These are phyloP conservation scores for Bipolaris victoriae DNA, from an alignment of 2,329 filamentous ascomycete genomes.

Conservation along the genomic window DNA sequence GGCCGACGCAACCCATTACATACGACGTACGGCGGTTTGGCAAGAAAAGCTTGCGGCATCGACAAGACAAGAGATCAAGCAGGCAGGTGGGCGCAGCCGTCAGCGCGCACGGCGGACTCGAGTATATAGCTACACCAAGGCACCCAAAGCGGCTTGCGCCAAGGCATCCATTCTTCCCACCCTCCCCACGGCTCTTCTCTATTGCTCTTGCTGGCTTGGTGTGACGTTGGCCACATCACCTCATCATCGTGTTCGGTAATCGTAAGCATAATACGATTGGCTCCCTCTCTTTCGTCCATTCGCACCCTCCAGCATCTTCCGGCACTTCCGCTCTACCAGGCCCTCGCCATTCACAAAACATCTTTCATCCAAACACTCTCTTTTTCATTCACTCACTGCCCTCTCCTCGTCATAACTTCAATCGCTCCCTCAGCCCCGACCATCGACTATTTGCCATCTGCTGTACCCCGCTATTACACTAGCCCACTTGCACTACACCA, in stretches of 20 bases:
- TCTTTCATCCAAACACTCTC: neutral
- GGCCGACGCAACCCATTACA: neutral
- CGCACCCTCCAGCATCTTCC: slow-evolving; percentile 11
- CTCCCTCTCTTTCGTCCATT: slow-evolving; percentile 5
- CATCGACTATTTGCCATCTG: neutral
- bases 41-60: neutral
- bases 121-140: slow-evolving; percentile 5
- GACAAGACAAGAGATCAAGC: no score
- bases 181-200: neutral
- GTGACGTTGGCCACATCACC: slow-evolving; percentile 10
- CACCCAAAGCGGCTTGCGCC: neutral
- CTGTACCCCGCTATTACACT: neutral
- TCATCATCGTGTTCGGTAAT: slow-evolving; percentile 3
- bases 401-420: neutral
- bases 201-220: neutral
- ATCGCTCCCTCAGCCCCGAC: neutral
- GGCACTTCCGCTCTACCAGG: slow-evolving; percentile 11
- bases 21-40: slow-evolving; percentile 7
- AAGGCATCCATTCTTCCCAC: neutral
- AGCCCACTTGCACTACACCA: neutral
- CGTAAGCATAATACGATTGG: slow-evolving; percentile 13
- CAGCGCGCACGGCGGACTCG: neutral
- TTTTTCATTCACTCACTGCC: neutral
- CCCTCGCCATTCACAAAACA: neutral
- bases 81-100: neutral